phyloP scores from a whole-genome alignment of 2,329 filamentous ascomycete species.

The Diaporthe australafricana region DNA sequence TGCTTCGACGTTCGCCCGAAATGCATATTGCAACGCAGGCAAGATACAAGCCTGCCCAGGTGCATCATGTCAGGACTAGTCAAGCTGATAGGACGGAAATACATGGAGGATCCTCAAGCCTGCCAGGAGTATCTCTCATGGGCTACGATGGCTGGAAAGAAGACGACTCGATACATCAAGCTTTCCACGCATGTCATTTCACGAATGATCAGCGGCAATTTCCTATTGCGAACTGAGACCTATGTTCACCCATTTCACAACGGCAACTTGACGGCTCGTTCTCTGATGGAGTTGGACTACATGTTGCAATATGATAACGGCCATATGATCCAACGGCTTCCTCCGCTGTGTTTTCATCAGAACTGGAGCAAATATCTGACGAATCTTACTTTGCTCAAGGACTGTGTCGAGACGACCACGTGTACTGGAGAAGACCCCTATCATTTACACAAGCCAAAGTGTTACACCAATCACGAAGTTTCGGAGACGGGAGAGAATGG shows the following conservation, averaged over 20 bases:
- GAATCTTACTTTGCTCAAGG: neutral
- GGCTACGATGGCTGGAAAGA: neutral
- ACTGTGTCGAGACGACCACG: neutral
- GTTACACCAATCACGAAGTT: neutral
- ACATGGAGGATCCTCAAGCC: neutral
- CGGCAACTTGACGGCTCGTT: neutral
- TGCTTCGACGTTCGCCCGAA: too few species aligned
- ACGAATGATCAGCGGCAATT: neutral
- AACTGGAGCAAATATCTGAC: neutral
- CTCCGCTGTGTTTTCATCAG: neutral
- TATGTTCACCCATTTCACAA: neutral
- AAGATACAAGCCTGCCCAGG: neutral
- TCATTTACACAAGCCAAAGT: neutral
- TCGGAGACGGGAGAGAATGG: too few species aligned
- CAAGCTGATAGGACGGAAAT: slow-evolving; percentile 22
- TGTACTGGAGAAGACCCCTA: neutral
- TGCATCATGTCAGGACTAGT: neutral
- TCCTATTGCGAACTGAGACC: slow-evolving; percentile 9
- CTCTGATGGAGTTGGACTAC: neutral
- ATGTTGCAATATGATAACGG: neutral
- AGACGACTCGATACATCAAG: slow-evolving; percentile 13
- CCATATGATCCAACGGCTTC: neutral
- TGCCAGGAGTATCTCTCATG: slow-evolving; percentile 1
- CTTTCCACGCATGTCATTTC: neutral
- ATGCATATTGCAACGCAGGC: too few species aligned